Base-by-base conservation (phyloP, 768 basidiomycete species). In the Nevesoporus exiguus region DNA sequence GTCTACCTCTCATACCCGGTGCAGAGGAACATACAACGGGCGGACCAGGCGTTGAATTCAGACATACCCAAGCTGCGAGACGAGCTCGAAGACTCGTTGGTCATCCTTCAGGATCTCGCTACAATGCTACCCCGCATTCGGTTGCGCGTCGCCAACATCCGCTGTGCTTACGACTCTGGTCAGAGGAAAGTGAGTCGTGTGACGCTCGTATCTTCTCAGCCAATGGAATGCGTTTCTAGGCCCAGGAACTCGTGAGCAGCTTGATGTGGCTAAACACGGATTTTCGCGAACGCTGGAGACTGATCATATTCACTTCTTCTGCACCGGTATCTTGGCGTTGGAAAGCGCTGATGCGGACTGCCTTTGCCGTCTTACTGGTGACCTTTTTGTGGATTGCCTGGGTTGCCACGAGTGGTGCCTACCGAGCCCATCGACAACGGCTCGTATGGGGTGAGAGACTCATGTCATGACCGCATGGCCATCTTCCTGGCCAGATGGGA, bases 371-470 rank as follows among this genome's bases (percentile, higher is more conserved):
- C 4, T 78, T 79, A 5, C 77, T 88, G 60, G 62, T 85, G 44
- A 70, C 78, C 21, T 85, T 84, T 67, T 72, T 79, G 39, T 82
- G 81, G 77, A 70, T 85, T 14, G 70, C 78, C 24, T 86, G 79
- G 79, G 77, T 84, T 29, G 80, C 82, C 0, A 64, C 87, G 19
- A 74, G 76, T 22, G 89, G 88, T 29, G 88, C 81, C 24, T 85
- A 87, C 55, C 76, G 84, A 34, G 89, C 88, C 21, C 86, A 91
- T 66, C 77, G 84, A 60, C 82, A 88, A 61, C 74, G 86, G 39
- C 79, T 89, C 21, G 81, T 91, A 14, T 91, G 88, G 87, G 89
- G 89, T 47, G 87, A 88, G 62, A 80, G 83, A 48, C 74, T 91
- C 52, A 86, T 90, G 79, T 86, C 83, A 42, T 90, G 68, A 76